Percentiles rank a stretch among this genome's conserved stretches.
Evolutionary conservation across 1,284 basidiomycete species (phyloP).

Genomic region (Trichosporon coremiiforme): DNA sequence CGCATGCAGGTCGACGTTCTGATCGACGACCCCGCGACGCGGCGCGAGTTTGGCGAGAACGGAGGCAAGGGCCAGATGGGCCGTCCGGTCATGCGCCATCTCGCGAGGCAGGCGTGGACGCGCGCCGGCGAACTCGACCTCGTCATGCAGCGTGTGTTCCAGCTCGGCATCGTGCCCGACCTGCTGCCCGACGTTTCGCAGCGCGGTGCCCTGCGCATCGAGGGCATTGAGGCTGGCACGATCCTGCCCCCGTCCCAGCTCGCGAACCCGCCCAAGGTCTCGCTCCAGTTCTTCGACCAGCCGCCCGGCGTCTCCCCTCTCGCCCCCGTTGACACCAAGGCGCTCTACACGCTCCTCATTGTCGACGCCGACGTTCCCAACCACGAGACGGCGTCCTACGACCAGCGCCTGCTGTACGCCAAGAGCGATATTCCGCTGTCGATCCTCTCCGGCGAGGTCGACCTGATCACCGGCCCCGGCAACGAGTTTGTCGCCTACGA

Average conservation of each 20-base stretch:
- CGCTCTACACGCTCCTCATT: slow-evolving; percentile 82
- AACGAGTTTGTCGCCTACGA: slow-evolving; percentile 46
- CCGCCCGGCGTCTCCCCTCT: background rate
- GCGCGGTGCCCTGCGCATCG: slow-evolving; percentile 49
- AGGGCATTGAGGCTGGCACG: slow-evolving; percentile 69
- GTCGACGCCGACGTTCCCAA: slow-evolving; percentile 87
- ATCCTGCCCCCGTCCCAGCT: slow-evolving; percentile 66
- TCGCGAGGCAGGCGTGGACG: slow-evolving; percentile 83
- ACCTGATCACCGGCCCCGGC: slow-evolving; percentile 47
- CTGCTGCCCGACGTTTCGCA: slow-evolving; percentile 73
- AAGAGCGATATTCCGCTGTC: slow-evolving; percentile 82
- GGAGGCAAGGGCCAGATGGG: slow-evolving; percentile 53
- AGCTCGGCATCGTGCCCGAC: slow-evolving; percentile 90
- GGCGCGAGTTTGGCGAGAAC: slow-evolving; percentile 46
- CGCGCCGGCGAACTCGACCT: slow-evolving; percentile 79
- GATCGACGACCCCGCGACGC: slow-evolving; percentile 49
- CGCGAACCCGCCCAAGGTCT: slow-evolving; percentile 28
- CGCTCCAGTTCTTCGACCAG: slow-evolving; percentile 41
- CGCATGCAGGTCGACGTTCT: slow-evolving; percentile 47
- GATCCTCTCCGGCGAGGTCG: slow-evolving; percentile 60
- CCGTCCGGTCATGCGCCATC: slow-evolving; percentile 70
- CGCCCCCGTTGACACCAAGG: slow-evolving; percentile 58
- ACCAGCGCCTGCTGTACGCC: slow-evolving; percentile 81
- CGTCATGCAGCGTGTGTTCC: slow-evolving; percentile 85
- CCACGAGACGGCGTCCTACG: slow-evolving; percentile 66